Conservation (phyloP, 768 basidiomycete species). For the Holtermannia corniformis region DNA sequence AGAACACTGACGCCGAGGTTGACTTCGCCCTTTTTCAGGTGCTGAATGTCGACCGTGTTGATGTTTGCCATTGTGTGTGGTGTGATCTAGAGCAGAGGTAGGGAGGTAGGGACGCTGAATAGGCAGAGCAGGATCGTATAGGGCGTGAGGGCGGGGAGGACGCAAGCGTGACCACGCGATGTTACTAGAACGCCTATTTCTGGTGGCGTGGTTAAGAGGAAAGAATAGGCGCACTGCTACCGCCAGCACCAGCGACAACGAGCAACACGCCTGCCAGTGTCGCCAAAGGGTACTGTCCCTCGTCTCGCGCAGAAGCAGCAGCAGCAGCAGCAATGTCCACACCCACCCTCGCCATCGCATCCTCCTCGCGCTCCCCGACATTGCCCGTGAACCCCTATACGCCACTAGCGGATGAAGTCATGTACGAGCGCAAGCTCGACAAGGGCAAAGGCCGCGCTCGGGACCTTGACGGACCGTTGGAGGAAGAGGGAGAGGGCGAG, state of each 20-base stretch:
- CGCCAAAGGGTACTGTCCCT: too few relatives aligned
- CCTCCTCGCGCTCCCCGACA: too few relatives aligned
- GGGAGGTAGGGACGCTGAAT: background rate
- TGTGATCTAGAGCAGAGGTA: background rate
- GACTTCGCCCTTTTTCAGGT: slow-evolving; percentile 88
- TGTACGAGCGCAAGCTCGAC: background rate
- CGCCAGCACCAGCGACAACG: background rate
- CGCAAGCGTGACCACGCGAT: too few relatives aligned
- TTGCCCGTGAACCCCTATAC: background rate
- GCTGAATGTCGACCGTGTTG: slow-evolving; percentile 64
- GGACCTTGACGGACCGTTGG: slow-evolving; percentile 14
- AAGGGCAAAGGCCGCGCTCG: background rate
- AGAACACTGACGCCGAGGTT: slow-evolving; percentile 77
- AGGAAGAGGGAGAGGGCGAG: slow-evolving; percentile 24
- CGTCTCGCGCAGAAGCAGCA: too few relatives aligned
- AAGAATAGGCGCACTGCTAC: background rate
- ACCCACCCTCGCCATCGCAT: too few relatives aligned
- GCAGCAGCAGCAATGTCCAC: too few relatives aligned
- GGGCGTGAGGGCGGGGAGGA: background rate
- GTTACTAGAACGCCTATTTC: background rate
- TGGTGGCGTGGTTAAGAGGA: background rate
- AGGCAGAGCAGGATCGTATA: background rate
- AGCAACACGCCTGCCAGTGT: background rate
- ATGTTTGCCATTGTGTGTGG: slow-evolving; percentile 46
- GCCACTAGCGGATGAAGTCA: background rate